Evolutionary conservation across 2,329 filamentous ascomycete species (phyloP).

Genomic region (Ophiostoma montium): DNA sequence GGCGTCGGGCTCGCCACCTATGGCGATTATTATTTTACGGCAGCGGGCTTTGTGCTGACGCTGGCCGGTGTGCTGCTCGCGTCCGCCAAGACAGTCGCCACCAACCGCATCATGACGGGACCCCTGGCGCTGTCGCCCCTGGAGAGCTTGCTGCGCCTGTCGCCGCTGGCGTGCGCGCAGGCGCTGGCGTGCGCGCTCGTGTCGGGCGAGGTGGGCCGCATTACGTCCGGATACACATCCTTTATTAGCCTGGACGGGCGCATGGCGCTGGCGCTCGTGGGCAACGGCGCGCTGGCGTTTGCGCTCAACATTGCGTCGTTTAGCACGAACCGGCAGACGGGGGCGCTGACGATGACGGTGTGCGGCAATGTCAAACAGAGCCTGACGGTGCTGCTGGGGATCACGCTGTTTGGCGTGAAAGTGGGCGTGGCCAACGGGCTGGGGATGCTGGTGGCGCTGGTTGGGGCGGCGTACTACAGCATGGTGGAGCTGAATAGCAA

Average conservation of each 20-base stretch:
- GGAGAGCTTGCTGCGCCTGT: conserved; percentile 48
- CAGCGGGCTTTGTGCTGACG: conserved; percentile 40
- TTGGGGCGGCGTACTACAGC: conserved; percentile 42
- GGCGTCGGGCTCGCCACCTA: conserved; percentile 46
- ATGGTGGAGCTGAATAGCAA: conserved; percentile 31
- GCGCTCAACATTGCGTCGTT: conserved; percentile 42
- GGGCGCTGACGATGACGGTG: conserved; percentile 43
- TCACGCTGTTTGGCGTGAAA: conserved; percentile 35
- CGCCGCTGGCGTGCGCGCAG: conserved; percentile 42
- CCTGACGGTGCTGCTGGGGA: conserved; percentile 38
- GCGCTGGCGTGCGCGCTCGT: conserved; percentile 35
- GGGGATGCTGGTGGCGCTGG: conserved; percentile 40
- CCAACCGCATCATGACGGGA: conserved; percentile 51
- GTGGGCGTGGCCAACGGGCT: conserved; percentile 37
- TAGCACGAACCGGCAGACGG: conserved; percentile 41
- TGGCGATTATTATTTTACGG: conserved; percentile 49
- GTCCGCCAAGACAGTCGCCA: conserved; percentile 46
- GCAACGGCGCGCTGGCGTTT: conserved; percentile 40
- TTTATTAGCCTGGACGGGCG: conserved; percentile 14
- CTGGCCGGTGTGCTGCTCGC: conserved; percentile 40
- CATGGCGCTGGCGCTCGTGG: conserved; percentile 25
- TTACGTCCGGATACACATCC: conserved; percentile 1
- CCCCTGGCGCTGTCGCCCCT: conserved; percentile 41
- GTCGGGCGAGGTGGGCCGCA: conserved; percentile 33
- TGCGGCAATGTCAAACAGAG: conserved; percentile 45